Base-by-base conservation (phyloP, 306 rosid species). In the Purshia tridentata region DNA sequence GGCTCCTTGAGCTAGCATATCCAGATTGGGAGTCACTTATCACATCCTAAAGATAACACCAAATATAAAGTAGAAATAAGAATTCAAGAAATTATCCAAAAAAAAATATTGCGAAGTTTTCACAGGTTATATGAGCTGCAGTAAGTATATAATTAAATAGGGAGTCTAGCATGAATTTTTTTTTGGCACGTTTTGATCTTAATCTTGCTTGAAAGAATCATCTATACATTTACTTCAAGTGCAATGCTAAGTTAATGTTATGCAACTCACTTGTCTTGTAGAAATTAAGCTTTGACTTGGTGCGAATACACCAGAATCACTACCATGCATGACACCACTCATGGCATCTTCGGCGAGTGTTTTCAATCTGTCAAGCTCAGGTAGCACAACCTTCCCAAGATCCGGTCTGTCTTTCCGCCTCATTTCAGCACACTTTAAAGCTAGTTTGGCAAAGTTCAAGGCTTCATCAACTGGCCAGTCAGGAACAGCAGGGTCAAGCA, bases 401-500 rank as follows among this genome's bases (percentile, higher is more conserved):
- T 92, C 94, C 10, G 94, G 98, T 59, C 96, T 78, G 73, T 90
- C 94, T 78, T 83, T 92, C 44, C 83, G 78, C 81, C 89, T 86
- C 91, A 90, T 80, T 44, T 93, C 95, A 1, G 91, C 83, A 61
- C 98, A 92, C 11, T 76, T 82, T 55, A 92, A 80, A 35, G 91
- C 77, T 50, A 90, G 80, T 64, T 80, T 87, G 18, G 93, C 90
- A 48, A 87, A 87, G 23, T 65, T 75, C 48, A 88, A 47, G 9
- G 93, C 88, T 19, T 88, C 87, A 61, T 88, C 90, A 15, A 88
- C 54, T n/a, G 96, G 95, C 91, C 96, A 88, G 47, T 90, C 91
- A 49, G 79, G 70, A 51, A 90, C 87, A 6, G 81, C 86, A 6
- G 91, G 96, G 78, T 92, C 96, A 47, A 90, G 91, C 86, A 87